Percentiles rank a stretch among this genome's conserved stretches.
Evolutionary conservation across 2,329 filamentous ascomycete genomes (phyloP).

Genomic region (Knufia petricola): DNA sequence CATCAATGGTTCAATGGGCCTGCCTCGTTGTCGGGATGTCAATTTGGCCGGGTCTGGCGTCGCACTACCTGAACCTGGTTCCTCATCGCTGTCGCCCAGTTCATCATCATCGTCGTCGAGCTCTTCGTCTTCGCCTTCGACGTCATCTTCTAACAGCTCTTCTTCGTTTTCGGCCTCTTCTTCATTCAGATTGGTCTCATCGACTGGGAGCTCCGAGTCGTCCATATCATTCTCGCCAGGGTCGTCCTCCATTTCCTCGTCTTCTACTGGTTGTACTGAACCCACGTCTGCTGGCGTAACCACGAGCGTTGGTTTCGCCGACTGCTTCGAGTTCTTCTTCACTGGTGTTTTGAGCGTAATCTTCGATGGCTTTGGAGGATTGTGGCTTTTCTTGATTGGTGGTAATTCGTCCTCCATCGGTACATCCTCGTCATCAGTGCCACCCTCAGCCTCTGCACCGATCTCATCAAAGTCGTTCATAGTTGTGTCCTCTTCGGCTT

Average conservation of each 20-base stretch:
- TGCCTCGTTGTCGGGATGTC: constrained; percentile 58
- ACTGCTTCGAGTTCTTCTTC: constrained; percentile 26
- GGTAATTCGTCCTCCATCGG: constrained; percentile 38
- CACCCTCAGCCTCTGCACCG: constrained; percentile 27
- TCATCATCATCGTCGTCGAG: constrained; percentile 2
- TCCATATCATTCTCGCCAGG: constrained; percentile 46
- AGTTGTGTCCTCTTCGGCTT: constrained; percentile 20
- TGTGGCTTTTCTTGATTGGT: constrained; percentile 13
- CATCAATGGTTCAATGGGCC: constrained; percentile 43
- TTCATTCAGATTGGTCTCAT: constrained; percentile 11
- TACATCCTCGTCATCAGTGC: constrained; percentile 26
- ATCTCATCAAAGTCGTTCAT: constrained; percentile 23
- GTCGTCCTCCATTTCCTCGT: constrained; percentile 38
- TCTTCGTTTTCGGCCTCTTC: constrained; percentile 39
- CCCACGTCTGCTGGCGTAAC: constrained; percentile 29
- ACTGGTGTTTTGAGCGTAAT: constrained; percentile 22
- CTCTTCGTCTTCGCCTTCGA: constrained; percentile 25
- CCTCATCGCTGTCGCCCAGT: constrained; percentile 18
- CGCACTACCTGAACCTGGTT: constrained; percentile 40
- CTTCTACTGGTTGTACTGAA: constrained; percentile 36
- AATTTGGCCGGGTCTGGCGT: constrained; percentile 57
- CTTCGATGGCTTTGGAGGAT: constrained; percentile 19
- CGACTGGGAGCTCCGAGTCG: constrained; percentile 12
- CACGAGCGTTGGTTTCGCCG: constrained; percentile 28
- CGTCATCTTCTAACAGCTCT: constrained; percentile 30